Evolutionary conservation across 352 stramenopile genomes (phyloP).

Genomic region (Globisporangium emineosum): DNA sequence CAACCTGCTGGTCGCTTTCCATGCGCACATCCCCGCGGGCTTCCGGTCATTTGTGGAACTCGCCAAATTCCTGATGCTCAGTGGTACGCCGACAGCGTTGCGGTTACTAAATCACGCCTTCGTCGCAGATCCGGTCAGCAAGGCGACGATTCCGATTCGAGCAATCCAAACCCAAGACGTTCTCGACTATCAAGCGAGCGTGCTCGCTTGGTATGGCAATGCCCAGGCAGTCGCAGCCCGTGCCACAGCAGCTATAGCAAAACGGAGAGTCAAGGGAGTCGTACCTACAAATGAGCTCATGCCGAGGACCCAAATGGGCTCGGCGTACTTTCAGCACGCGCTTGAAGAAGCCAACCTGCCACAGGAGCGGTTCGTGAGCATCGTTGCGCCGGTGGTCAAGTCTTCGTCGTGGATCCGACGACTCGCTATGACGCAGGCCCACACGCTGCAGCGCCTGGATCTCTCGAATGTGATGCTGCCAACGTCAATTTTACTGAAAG

Average conservation of each 20-base stretch:
- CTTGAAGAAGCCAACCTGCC: slow-evolving; percentile 45
- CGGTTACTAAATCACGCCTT: slow-evolving; percentile 59
- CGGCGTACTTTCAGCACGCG: slow-evolving; percentile 42
- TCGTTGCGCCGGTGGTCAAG: slow-evolving; percentile 43
- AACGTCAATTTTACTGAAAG: slow-evolving; percentile 59
- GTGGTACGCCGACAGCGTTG: slow-evolving; percentile 29
- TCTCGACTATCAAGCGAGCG: slow-evolving; percentile 16
- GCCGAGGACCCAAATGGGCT: slow-evolving; percentile 41
- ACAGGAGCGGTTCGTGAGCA: slow-evolving; percentile 59
- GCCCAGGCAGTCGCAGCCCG: slow-evolving; percentile 5
- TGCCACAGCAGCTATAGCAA: slow-evolving; percentile 11
- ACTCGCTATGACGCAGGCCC: slow-evolving; percentile 45
- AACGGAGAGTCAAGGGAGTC: neutral
- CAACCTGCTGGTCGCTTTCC: slow-evolving; percentile 30
- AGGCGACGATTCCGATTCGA: slow-evolving; percentile 5
- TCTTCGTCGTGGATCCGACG: slow-evolving; percentile 65
- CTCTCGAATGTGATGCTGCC: slow-evolving; percentile 50
- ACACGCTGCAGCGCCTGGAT: slow-evolving; percentile 63
- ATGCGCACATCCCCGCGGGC: slow-evolving; percentile 29
- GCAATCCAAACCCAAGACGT: slow-evolving; percentile 9
- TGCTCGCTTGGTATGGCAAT: slow-evolving; percentile 33
- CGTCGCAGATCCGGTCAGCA: slow-evolving; percentile 14
- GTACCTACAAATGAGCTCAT: slow-evolving; percentile 25
- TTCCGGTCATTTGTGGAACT: slow-evolving; percentile 69
- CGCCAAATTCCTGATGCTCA: slow-evolving; percentile 50